Evolutionary conservation across 257 asterid species (phyloP).

Genomic region (Przewalskia tangutica): DNA sequence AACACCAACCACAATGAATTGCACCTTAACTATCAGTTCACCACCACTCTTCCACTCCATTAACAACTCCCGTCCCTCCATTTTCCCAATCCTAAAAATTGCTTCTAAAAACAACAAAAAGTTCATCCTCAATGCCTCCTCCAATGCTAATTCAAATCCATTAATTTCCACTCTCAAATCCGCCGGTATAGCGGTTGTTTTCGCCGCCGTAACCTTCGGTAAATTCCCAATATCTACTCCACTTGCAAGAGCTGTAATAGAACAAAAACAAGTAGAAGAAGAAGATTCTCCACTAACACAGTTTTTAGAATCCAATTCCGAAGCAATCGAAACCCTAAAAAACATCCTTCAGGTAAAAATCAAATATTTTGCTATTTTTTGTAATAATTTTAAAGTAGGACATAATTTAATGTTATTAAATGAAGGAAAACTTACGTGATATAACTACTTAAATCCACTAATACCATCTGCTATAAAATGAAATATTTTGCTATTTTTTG

Average conservation of each 20-base stretch:
- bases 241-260: slow-evolving; percentile 25
- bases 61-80: background rate
- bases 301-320: slow-evolving; percentile 40
- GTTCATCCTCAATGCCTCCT: background rate
- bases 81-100: background rate
- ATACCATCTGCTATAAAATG: no score
- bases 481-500: no score
- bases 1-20: background rate
- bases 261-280: slow-evolving; percentile 13
- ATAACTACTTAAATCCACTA: no score
- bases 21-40: background rate
- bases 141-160: slow-evolving; percentile 12
- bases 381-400: no score
- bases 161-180: slow-evolving; percentile 34
- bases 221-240: slow-evolving; percentile 19
- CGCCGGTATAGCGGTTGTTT: slow-evolving; percentile 37
- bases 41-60: background rate
- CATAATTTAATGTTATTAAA: no score
- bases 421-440: no score
- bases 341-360: slow-evolving; percentile 24
- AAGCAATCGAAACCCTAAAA: slow-evolving; percentile 44
- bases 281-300: slow-evolving; percentile 35
- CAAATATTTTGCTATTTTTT: no score
- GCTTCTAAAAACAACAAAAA: background rate
- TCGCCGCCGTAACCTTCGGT: slow-evolving; percentile 46